A percentile compares a stretch with the other conserved stretches of the same genome.
Evolutionary conservation across 805 yeast genomes (phyloP).

Genomic region (Candida hispaniensis): DNA sequence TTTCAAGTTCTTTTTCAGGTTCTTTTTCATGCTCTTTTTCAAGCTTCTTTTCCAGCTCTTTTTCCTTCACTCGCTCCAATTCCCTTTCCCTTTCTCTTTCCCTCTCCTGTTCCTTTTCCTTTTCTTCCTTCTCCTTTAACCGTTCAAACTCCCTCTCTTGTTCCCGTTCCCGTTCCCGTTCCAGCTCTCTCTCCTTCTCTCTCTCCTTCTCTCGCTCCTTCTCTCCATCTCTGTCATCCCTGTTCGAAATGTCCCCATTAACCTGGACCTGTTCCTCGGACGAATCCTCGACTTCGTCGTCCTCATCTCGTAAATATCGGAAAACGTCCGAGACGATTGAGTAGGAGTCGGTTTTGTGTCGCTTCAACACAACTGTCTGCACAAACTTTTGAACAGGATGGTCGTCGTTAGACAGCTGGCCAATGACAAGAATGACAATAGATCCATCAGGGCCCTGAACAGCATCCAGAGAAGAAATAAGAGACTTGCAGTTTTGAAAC

Average conservation of each 20-base stretch:
- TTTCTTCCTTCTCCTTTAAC: too few relatives aligned
- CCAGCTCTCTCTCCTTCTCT: too few relatives aligned
- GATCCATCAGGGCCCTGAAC: slow-evolving; percentile 29
- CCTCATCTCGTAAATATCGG: slow-evolving; percentile 30
- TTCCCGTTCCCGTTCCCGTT: too few relatives aligned
- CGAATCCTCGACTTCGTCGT: slow-evolving; percentile 26
- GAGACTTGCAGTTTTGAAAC: slow-evolving; percentile 29
- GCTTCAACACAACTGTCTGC: slow-evolving; percentile 31
- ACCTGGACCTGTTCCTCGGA: slow-evolving; percentile 2
- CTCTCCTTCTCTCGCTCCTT: too few relatives aligned
- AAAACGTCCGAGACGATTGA: slow-evolving; percentile 32
- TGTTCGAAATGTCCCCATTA: too few relatives aligned
- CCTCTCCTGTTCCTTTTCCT: not conserved
- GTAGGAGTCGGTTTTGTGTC: slow-evolving; percentile 24
- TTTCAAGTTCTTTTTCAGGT: not conserved
- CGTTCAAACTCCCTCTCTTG: too few relatives aligned
- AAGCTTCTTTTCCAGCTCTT: too few relatives aligned
- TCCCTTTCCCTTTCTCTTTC: too few relatives aligned
- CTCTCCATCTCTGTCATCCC: too few relatives aligned
- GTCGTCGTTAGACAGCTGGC: slow-evolving; percentile 31
- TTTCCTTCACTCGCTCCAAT: too few relatives aligned
- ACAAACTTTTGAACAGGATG: slow-evolving; percentile 30
- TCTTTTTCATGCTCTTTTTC: not conserved
- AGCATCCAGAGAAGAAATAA: slow-evolving; percentile 31
- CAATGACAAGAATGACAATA: slow-evolving; percentile 32